Evolutionary conservation across 495 filamentous ascomycete genomes (phyloP).

Genomic region (Chaetomium fimeti): DNA sequence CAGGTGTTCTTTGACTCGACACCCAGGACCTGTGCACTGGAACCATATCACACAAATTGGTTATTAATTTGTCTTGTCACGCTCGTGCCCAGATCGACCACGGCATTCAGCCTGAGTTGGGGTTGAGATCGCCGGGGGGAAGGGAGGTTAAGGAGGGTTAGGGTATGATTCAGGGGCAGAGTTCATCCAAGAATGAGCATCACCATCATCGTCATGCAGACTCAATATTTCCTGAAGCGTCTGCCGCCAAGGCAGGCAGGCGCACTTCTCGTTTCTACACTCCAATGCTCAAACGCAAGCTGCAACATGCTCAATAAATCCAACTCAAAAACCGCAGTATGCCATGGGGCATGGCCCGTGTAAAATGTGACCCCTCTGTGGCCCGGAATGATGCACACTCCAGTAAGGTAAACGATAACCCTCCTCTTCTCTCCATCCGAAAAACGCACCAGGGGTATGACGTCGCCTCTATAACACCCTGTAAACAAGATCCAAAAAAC

Average conservation of each 20-base stretch:
- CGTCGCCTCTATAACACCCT: slow-evolving; percentile 9
- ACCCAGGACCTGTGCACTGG: background rate
- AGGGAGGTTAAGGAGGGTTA: background rate
- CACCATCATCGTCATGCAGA: background rate
- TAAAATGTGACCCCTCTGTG: slow-evolving; percentile 3
- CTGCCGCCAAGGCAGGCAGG: too few relatives aligned
- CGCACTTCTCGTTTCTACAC: background rate
- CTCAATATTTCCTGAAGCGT: too few relatives aligned
- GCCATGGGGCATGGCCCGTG: background rate
- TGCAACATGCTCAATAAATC: background rate
- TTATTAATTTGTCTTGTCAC: slow-evolving; percentile 3
- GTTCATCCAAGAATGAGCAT: background rate
- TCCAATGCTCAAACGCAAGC: slow-evolving; percentile 6
- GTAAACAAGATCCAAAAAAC: background rate
- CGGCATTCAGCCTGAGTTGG: slow-evolving; percentile 1
- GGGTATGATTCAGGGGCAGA: background rate
- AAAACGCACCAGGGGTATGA: slow-evolving; percentile 6
- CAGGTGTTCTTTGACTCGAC: background rate
- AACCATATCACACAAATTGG: slow-evolving; percentile 2
- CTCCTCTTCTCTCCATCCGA: slow-evolving; percentile 1
- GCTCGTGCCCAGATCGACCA: background rate
- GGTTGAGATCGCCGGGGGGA: background rate
- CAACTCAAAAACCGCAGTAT: background rate
- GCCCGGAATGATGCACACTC: background rate
- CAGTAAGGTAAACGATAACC: background rate